Conservation (phyloP, 768 basidiomycete species). For the Candolleomyces efflorescens region DNA sequence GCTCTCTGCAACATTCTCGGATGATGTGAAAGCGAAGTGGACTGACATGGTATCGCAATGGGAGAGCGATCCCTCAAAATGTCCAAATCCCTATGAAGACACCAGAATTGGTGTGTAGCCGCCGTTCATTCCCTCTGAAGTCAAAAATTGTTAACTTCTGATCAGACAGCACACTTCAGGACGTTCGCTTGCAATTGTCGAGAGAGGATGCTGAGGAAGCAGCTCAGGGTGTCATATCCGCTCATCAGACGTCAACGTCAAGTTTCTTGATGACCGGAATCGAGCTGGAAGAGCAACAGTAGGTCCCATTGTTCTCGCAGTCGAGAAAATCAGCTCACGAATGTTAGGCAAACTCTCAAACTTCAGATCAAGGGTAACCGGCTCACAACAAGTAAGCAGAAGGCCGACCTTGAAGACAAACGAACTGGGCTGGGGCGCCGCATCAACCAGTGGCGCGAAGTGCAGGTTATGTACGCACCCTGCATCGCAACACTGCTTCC, state of each 20-base stretch:
- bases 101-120: neutral
- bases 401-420: neutral
- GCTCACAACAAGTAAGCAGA: neutral
- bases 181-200: constrained; percentile 2
- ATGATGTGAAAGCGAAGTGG: constrained; percentile 1
- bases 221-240: constrained; percentile 9
- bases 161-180: constrained; percentile 9
- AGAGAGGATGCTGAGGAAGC: constrained; percentile 9
- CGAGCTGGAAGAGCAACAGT: constrained; percentile 18
- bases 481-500: neutral
- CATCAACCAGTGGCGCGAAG: neutral
- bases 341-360: neutral
- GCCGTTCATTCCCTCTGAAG: neutral
- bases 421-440: neutral
- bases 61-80: neutral
- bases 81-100: constrained; percentile 7
- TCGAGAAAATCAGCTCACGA: no score
- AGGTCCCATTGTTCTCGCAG: neutral
- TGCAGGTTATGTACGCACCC: constrained; percentile 1
- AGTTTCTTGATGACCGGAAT: constrained; percentile 11
- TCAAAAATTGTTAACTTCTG: no score
- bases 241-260: neutral
- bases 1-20: neutral
- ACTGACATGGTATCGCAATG: neutral
- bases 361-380: neutral